Evolutionary conservation across 2,329 filamentous ascomycete species (phyloP).

Genomic region (Alternaria brassicae): DNA sequence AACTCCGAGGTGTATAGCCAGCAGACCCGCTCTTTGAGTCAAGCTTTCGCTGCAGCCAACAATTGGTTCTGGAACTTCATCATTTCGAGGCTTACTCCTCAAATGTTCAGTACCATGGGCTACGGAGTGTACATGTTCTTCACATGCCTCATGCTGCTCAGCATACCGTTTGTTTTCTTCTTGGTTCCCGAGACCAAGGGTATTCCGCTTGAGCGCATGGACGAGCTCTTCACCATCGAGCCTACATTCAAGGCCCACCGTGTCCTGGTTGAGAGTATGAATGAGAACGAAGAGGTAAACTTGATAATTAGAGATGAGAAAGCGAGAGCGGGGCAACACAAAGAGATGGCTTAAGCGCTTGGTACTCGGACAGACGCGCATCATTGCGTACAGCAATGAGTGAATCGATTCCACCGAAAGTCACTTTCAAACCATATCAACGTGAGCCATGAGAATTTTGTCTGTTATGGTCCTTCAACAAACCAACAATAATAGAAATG

Average conservation of each 20-base stretch:
- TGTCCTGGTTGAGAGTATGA: conserved; percentile 50
- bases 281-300: conserved; percentile 45
- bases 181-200: conserved; percentile 54
- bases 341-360: conserved; percentile 14
- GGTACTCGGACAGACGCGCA: not conserved
- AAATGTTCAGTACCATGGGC: conserved; percentile 63
- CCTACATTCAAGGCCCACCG: conserved; percentile 53
- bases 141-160: conserved; percentile 56
- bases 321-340: conserved; percentile 37
- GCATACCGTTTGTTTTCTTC: conserved; percentile 52
- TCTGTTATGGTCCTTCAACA: not conserved
- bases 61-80: conserved; percentile 79
- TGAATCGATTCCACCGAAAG: not conserved
- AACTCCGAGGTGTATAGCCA: conserved; percentile 78
- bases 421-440: not conserved
- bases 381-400: not conserved
- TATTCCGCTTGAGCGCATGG: conserved; percentile 58
- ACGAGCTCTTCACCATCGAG: conserved; percentile 56
- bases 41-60: conserved; percentile 59
- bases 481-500: not conserved
- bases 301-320: conserved; percentile 39
- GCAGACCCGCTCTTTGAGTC: conserved; percentile 68
- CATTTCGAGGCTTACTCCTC: conserved; percentile 71
- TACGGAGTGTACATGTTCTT: conserved; percentile 58
- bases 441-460: not conserved